phyloP scores from a whole-genome alignment of 768 basidiomycete genomes.

The Suillus sp. region DNA sequence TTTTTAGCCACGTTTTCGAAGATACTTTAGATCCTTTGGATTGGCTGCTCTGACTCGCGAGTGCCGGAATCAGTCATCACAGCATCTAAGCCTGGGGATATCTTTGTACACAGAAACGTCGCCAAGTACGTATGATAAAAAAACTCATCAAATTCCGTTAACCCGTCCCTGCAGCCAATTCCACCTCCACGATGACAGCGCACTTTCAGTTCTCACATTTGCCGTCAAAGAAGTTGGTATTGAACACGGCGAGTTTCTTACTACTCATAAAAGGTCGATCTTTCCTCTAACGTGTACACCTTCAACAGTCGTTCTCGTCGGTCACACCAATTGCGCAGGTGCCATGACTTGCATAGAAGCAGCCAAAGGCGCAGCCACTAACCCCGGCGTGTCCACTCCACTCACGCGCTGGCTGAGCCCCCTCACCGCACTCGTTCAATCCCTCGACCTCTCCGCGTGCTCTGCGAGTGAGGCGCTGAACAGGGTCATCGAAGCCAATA shows the following conservation, averaged over 20 bases:
- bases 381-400: conserved; percentile 34
- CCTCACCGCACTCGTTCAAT: conserved; percentile 50
- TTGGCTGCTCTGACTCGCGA: conserved; percentile 85
- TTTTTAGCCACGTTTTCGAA: background rate
- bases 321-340: conserved; percentile 85
- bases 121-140: conserved; percentile 64
- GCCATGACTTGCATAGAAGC: conserved; percentile 57
- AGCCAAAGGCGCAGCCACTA: conserved; percentile 36
- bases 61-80: conserved; percentile 83
- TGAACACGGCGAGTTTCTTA: conserved; percentile 66
- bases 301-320: conserved; percentile 70
- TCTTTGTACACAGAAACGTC: conserved; percentile 88
- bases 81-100: conserved; percentile 75
- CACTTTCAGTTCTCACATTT: conserved; percentile 71
- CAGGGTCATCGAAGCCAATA: conserved; percentile 60
- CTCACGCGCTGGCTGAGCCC: conserved; percentile 76
- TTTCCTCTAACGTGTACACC: conserved; percentile 11
- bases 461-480: conserved; percentile 43
- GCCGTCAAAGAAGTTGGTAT: conserved; percentile 72
- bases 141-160: background rate
- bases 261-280: conserved; percentile 35
- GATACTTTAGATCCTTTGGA: conserved; percentile 65
- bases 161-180: conserved; percentile 56
- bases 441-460: conserved; percentile 44
- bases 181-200: conserved; percentile 69